Evolutionary conservation across 1,284 basidiomycete species (phyloP), one percentile per base, ranked within the genome.

Genomic region (Agaricales sp.): DNA sequence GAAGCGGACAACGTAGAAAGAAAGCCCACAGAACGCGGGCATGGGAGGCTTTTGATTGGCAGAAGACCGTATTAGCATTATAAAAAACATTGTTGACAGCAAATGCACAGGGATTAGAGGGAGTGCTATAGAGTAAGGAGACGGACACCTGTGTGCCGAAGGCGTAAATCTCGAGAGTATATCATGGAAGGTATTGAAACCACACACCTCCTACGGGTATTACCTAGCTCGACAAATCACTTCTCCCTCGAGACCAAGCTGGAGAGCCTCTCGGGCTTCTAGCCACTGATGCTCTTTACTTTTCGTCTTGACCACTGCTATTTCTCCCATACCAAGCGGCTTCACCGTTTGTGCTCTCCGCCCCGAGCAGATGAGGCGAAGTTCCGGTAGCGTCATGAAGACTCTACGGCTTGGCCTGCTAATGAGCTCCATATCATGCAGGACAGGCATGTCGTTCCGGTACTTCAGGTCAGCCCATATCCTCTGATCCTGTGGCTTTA

Each of bases 391-490:
- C 46, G 81, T 76, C 82, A 95, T 81, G 58, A 78, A 78, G 26
- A 94, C 73, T 43, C 80, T 75, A 58, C 82, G 78, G 60, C 80
- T 84, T 2, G 89, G 87, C 61, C 74, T 80, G 65, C 79, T 82
- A 57, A 92, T 73, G 58, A 88, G 73, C 56, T 79, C 73, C 80
- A 90, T 87, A 55, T 72, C 61, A 48, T 69, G 73, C 51, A 95
- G 71, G 16, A 94, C 88, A 1, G 91, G 87, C 23, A 80, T 67
- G 66, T 94, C 89, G 55, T 89, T 82, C 47, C 89, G 76, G 67
- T 92, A 94, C 66, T 95, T 95, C 55, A 95, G 78, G 53, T 88
- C 80, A 2, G 87, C 87, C 90, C 92, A 93, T 63, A 95, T 86
- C 25, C 88, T 77, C 24, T 73, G 73, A 53, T 88, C 72, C 1